Percentiles rank a stretch among this genome's conserved stretches.
These are phyloP conservation scores for Euphrasia arctica DNA, from an alignment of 305 asterid species.

Conservation along the genomic window DNA sequence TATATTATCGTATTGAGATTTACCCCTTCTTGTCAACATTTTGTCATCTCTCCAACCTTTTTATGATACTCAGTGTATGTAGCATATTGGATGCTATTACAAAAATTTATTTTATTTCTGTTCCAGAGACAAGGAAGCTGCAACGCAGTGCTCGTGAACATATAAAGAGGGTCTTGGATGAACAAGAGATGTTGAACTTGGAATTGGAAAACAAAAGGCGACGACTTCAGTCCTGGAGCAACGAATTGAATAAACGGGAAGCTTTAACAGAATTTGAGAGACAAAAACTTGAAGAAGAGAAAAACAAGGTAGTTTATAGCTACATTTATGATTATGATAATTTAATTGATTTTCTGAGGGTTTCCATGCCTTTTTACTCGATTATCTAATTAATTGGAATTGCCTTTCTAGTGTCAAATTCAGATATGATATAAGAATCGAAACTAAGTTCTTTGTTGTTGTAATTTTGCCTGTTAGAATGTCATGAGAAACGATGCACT, in stretches of 20 bases:
- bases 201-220: slow-evolving; percentile 51
- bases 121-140: slow-evolving; percentile 55
- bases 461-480: slow-evolving; percentile 36
- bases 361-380: background rate
- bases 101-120: background rate
- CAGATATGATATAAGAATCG: no score
- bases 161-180: slow-evolving; percentile 48
- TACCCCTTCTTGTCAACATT: background rate
- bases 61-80: background rate
- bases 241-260: slow-evolving; percentile 61
- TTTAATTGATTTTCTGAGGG: background rate
- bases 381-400: slow-evolving; percentile 1
- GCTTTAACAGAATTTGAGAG: slow-evolving; percentile 55
- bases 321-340: background rate
- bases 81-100: slow-evolving; percentile 2
- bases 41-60: background rate
- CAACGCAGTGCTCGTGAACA: slow-evolving; percentile 61
- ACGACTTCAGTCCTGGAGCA: slow-evolving; percentile 55
- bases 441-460: no score
- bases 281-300: slow-evolving; percentile 62
- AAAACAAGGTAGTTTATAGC: slow-evolving; percentile 37
- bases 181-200: slow-evolving; percentile 49
- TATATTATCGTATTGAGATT: background rate
- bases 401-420: background rate
- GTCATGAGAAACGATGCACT: slow-evolving; percentile 46